These are phyloP conservation scores for Aurantiochytrium sp. DNA, from an alignment of 108 stramenopile genomes.

Conservation along the genomic window DNA sequence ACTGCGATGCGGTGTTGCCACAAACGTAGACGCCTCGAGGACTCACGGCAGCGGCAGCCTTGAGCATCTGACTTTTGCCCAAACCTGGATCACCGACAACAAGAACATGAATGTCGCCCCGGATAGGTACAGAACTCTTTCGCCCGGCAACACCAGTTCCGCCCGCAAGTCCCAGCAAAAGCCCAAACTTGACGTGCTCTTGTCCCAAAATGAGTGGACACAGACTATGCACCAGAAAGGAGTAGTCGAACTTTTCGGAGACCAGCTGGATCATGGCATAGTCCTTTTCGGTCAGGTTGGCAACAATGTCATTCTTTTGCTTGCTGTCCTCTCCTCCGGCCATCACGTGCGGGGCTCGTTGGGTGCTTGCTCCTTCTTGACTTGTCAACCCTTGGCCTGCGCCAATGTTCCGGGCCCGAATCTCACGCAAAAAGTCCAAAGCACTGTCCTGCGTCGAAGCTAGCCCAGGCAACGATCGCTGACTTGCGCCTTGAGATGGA, in stretches of 20 bases:
- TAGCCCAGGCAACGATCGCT: no score
- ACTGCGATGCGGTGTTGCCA: slow-evolving; percentile 87
- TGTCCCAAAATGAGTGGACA: slow-evolving; percentile 94
- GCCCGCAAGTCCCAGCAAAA: slow-evolving; percentile 86
- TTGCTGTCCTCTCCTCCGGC: slow-evolving; percentile 20
- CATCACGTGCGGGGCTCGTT: slow-evolving; percentile 5
- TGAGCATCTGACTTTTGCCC: slow-evolving; percentile 92
- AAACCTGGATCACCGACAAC: slow-evolving; percentile 65
- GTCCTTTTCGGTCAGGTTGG: slow-evolving; percentile 72
- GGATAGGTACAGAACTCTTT: background rate
- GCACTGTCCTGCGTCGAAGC: background rate
- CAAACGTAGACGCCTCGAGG: slow-evolving; percentile 90
- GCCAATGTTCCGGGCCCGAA: background rate
- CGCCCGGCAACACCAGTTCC: slow-evolving; percentile 54
- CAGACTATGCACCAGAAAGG: slow-evolving; percentile 76
- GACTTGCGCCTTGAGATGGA: no score
- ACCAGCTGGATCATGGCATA: slow-evolving; percentile 63
- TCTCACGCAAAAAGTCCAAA: background rate
- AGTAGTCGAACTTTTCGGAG: slow-evolving; percentile 76
- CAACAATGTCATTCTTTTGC: slow-evolving; percentile 29
- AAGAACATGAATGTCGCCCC: slow-evolving; percentile 39
- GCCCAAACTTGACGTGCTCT: slow-evolving; percentile 90
- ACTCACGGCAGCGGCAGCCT: slow-evolving; percentile 75
- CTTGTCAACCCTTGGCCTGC: no score
- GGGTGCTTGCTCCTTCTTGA: no score